These are phyloP conservation scores for Pigoraptor vietnamica DNA, from an alignment of 78 protist genomes.

Conservation along the genomic window DNA sequence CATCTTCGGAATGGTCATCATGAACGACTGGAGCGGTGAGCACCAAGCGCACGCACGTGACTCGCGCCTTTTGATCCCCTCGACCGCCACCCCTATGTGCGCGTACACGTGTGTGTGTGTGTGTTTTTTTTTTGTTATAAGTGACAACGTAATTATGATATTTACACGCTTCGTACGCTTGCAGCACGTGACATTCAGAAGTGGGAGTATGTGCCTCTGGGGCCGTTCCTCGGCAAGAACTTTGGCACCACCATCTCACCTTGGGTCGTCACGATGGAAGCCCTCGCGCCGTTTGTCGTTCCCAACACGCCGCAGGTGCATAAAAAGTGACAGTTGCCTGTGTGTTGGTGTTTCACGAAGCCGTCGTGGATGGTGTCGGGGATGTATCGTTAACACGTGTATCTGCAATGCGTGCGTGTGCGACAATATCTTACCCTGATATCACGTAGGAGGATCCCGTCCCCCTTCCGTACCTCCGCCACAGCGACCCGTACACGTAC, in stretches of 20 bases:
- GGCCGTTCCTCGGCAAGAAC: slow-evolving; percentile 90
- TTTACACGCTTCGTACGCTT: too few species aligned
- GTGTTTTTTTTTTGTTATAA: too few species aligned
- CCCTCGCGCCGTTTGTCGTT: slow-evolving; percentile 81
- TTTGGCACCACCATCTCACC: slow-evolving; percentile 89
- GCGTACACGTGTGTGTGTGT: too few species aligned
- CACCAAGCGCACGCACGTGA: not conserved
- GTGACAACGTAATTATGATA: too few species aligned
- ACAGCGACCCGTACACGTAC: slow-evolving; percentile 41
- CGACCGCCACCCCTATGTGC: too few species aligned
- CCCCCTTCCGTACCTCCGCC: slow-evolving; percentile 64
- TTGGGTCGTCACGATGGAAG: slow-evolving; percentile 93
- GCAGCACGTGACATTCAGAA: slow-evolving; percentile 80
- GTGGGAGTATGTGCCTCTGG: slow-evolving; percentile 93
- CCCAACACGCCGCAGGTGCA: slow-evolving; percentile 29
- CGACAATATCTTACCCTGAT: too few species aligned
- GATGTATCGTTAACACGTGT: too few species aligned
- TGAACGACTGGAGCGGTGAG: slow-evolving; percentile 89
- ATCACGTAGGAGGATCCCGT: slow-evolving; percentile 40
- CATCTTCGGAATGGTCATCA: slow-evolving; percentile 83
- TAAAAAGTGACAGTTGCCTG: too few species aligned
- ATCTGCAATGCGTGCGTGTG: not conserved
- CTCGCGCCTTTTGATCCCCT: too few species aligned
- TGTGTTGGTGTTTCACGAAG: not conserved
- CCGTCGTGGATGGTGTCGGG: too few species aligned